phyloP scores from a whole-genome alignment of 164 flowering plant species.

The Nymphaea colorata region DNA sequence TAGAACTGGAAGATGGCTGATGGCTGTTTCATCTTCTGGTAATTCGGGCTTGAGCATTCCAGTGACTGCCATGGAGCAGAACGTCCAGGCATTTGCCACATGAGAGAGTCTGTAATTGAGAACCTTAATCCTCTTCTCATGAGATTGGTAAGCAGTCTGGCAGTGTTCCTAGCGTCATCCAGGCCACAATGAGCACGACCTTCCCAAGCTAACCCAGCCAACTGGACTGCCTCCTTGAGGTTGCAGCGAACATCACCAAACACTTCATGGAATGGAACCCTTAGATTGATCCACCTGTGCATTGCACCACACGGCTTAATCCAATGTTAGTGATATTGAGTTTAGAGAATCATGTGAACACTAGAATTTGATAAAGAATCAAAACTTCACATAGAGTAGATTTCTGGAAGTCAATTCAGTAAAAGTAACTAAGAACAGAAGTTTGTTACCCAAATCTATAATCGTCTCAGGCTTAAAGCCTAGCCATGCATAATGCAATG shows the following conservation, averaged over 20 bases:
- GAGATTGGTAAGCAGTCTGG: constrained; percentile 61
- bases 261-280: constrained; percentile 75
- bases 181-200: constrained; percentile 98
- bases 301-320: neutral
- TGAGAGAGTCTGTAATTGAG: constrained; percentile 72
- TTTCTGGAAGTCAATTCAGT: too few species aligned
- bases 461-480: too few species aligned
- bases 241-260: constrained; percentile 78
- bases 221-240: constrained; percentile 83
- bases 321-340: neutral
- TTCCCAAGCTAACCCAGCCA: constrained; percentile 84
- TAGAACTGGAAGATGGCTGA: constrained; percentile 26
- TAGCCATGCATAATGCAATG: too few species aligned
- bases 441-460: too few species aligned
- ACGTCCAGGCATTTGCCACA: constrained; percentile 37
- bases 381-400: too few species aligned
- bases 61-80: constrained; percentile 27
- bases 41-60: constrained; percentile 14
- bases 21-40: constrained; percentile 18
- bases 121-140: constrained; percentile 69
- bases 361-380: too few species aligned
- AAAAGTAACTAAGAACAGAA: too few species aligned
- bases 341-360: too few species aligned
- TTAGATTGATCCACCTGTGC: constrained; percentile 91
- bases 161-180: constrained; percentile 95